Evolutionary conservation across 768 basidiomycete species (phyloP).

Genomic region (Leucogyrophana mollusca): DNA sequence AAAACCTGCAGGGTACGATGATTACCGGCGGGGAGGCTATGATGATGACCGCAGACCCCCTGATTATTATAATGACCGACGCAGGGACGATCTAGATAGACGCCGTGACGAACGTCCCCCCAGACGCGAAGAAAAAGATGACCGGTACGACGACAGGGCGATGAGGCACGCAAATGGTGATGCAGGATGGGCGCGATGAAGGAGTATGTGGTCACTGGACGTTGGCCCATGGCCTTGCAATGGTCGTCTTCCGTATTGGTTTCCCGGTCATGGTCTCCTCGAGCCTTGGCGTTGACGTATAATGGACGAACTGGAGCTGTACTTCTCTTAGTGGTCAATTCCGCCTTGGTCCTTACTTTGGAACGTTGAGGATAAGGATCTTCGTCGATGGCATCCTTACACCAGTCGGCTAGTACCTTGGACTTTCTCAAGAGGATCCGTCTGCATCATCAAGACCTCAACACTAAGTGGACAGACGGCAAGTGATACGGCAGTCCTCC

Average conservation of each 20-base stretch:
- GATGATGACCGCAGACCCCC: slow-evolving; percentile 80
- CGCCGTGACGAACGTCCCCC: slow-evolving; percentile 65
- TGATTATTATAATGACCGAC: slow-evolving; percentile 86
- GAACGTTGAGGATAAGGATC: slow-evolving; percentile 29
- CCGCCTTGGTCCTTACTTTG: slow-evolving; percentile 33
- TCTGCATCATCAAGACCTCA: too few species aligned
- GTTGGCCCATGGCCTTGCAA: slow-evolving; percentile 28
- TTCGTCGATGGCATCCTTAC: too few species aligned
- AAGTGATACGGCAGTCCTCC: too few species aligned
- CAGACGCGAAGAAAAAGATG: slow-evolving; percentile 84
- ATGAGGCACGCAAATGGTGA: slow-evolving; percentile 77
- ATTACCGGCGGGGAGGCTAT: slow-evolving; percentile 77
- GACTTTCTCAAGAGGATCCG: too few species aligned
- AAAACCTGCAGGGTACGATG: slow-evolving; percentile 92
- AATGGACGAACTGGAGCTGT: slow-evolving; percentile 35
- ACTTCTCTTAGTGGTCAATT: slow-evolving; percentile 36
- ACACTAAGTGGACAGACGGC: too few species aligned
- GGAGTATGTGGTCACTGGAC: slow-evolving; percentile 34
- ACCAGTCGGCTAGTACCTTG: too few species aligned
- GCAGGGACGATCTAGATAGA: slow-evolving; percentile 73
- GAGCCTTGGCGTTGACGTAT: slow-evolving; percentile 36
- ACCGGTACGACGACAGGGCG: slow-evolving; percentile 74
- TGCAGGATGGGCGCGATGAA: slow-evolving; percentile 74
- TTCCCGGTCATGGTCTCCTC: slow-evolving; percentile 47
- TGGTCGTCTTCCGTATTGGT: slow-evolving; percentile 28